Evolutionary conservation across 2,329 filamentous ascomycete species (phyloP).

Genomic region (Colletotrichum tanaceti): DNA sequence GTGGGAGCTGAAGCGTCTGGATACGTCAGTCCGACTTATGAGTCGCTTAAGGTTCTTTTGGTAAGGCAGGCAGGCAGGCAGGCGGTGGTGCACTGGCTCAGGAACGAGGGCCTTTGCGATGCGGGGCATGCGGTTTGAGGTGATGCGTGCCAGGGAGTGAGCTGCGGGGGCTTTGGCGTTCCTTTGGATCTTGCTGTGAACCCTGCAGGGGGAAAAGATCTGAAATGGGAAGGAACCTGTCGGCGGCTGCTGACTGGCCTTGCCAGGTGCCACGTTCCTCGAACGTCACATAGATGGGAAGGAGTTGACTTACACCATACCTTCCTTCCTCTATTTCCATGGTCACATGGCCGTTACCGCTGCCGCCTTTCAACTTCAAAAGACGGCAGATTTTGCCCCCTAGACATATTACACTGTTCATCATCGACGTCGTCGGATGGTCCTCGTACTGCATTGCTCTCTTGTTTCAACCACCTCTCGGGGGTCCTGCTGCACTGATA

Average conservation of each 20-base stretch:
- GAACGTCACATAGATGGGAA: not conserved
- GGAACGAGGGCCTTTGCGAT: conserved; percentile 38
- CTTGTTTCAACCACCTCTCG: not conserved
- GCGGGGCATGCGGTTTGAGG: conserved; percentile 35
- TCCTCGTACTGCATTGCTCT: not conserved
- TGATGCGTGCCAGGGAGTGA: conserved; percentile 25
- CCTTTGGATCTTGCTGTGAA: conserved; percentile 21
- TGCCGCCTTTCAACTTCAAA: not conserved
- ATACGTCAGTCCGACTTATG: conserved; percentile 17
- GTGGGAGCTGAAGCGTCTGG: not conserved
- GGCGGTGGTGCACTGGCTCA: conserved; percentile 12
- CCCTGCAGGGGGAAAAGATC: conserved; percentile 13
- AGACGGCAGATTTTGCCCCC: not conserved
- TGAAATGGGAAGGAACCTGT: conserved; percentile 7
- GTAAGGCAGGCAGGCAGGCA: not conserved
- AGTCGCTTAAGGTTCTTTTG: conserved; percentile 3
- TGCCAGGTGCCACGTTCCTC: not conserved
- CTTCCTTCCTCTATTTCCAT: too few species aligned
- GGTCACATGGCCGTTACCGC: conserved; percentile 15
- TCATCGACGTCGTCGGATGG: not conserved
- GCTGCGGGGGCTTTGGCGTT: conserved; percentile 26
- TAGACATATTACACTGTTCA: not conserved
- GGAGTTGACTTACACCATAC: not conserved
- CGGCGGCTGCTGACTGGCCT: not conserved
- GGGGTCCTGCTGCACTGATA: conserved; percentile 2